Evolutionary conservation across 306 rosid species (phyloP), one percentile per base, ranked within the genome.

Genomic region (Prunus armeniaca): DNA sequence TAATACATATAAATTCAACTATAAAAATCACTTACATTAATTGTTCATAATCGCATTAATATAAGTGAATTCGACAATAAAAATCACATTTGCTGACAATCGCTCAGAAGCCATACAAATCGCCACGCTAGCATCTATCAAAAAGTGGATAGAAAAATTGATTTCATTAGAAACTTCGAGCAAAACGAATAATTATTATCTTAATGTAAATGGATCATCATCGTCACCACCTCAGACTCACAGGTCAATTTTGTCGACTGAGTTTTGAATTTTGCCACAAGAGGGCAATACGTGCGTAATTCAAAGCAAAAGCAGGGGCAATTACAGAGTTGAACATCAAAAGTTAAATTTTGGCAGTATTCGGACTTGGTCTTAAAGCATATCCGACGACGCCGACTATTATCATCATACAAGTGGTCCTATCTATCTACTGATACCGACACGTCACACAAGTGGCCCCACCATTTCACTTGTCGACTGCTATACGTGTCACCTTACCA

Each of bases 261-360:
- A 30, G 20, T 30, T 63, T 28, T 63, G 67, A 17, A 18, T 4
- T 17, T 18, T 10, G 49, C 49, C 1, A 41, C 0, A 3, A 3
- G 4, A 12, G 50, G 9, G 27, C 43, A 50, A 19, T 34, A 7
- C 5, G 5, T 22, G 20, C 6, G 76, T 77, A 11, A 67, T 77
- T 78, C 0, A 1, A 6, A 12, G 1, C 17, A 63, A 47, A 24
- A 27, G 2, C 7, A 56, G 57, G 80, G 80, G 78, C 27, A 74
- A 54, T 14, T 12, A 2, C 6, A 58, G 6, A 24, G 13, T 43
- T 45, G 76, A 63, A 10, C 5, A 1, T 19, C 76, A 86, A 91
- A 89, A 91, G 97, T 76, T 30, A 0, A 73, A 50, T 83, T 89
- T 89, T 89, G 92, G 91, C 91, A 17, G 89, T 78, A 82, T 69